Base-by-base conservation (phyloP, 371 early-diverging fungal genomes). In the Nematocida sp. region DNA sequence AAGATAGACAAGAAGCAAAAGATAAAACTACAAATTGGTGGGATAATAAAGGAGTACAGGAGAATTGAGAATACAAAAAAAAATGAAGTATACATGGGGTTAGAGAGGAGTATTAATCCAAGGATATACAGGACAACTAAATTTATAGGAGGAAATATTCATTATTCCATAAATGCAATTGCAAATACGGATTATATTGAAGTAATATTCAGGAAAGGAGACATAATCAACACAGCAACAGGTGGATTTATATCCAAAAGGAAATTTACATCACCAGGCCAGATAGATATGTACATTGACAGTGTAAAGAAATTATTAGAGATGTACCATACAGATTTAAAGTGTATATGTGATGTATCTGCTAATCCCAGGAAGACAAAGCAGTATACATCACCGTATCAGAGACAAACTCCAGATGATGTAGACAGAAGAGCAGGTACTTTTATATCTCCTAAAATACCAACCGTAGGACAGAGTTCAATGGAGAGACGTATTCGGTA, bases 261-360 rank as follows among this genome's bases (percentile, higher is more conserved):
- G 39, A 78, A 78, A 54, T 78, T 78, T 44, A 78, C 69, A 20
- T 70, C 80, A 18, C 40, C 67, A 1, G 47, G 72, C 0, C 80
- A 78, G 57, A 70, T 78, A 33, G 80, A 78, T 23, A 11, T 78
- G 62, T 78, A 78, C 54, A 70, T 78, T 33, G 80, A 78, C 46
- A 78, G 80, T 45, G 40, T 40, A 9, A 69, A 71, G 33, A 78
- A 56, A 42, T 70, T 78, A 3, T 50, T 78, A 3, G 80, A 78
- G 62, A 70, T 78, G n/a, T 67, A 66, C 57, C 80, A 78, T 56
- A 60, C 27, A 6, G 80, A 78, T 39, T 46, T 78, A 18, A 78
- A 78, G 71, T 78, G 66, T 44, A 78, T 78, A n/a, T 78, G 80
- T 7, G 80, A 78, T 7, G 69, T 78, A 5, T 78, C 80, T 27